These are phyloP conservation scores for Leishmania tropica DNA, from an alignment of 208 protist genomes.

Conservation along the genomic window DNA sequence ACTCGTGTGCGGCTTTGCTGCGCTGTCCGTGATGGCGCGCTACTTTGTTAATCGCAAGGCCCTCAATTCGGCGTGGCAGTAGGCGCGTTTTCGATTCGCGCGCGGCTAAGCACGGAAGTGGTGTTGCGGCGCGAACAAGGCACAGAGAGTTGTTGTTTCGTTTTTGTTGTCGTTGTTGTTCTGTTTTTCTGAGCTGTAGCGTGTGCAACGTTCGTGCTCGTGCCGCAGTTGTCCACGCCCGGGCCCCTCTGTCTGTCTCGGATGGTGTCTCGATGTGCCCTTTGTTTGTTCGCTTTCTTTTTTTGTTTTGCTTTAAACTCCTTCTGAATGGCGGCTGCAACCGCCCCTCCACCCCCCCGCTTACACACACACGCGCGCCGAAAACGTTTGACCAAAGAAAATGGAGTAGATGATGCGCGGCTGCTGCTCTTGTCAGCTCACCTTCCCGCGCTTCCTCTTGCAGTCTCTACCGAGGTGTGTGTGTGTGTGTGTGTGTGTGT, in stretches of 20 bases:
- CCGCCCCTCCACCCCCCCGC: neutral
- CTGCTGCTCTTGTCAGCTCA: neutral
- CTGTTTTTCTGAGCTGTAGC: neutral
- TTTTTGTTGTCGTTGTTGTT: neutral
- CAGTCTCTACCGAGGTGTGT: neutral
- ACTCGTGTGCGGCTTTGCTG: slow-evolving; percentile 61
- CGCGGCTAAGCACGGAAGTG: neutral
- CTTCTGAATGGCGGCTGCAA: no score
- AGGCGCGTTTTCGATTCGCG: neutral
- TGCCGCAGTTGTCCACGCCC: neutral
- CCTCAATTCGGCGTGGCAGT: slow-evolving; percentile 74
- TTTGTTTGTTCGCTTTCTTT: neutral
- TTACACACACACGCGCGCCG: neutral
- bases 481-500: neutral
- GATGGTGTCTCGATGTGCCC: no score
- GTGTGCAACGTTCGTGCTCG: neutral
- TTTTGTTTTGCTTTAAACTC: neutral
- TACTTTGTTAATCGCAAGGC: slow-evolving; percentile 79
- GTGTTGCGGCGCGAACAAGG: neutral
- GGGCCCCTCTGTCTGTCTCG: neutral
- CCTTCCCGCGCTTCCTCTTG: neutral
- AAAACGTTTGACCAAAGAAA: neutral
- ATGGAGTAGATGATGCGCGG: neutral
- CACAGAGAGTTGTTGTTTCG: neutral
- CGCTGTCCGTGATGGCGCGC: slow-evolving; percentile 58